Conservation (phyloP, 768 basidiomycete genomes). For the Sarcodon sp. region DNA sequence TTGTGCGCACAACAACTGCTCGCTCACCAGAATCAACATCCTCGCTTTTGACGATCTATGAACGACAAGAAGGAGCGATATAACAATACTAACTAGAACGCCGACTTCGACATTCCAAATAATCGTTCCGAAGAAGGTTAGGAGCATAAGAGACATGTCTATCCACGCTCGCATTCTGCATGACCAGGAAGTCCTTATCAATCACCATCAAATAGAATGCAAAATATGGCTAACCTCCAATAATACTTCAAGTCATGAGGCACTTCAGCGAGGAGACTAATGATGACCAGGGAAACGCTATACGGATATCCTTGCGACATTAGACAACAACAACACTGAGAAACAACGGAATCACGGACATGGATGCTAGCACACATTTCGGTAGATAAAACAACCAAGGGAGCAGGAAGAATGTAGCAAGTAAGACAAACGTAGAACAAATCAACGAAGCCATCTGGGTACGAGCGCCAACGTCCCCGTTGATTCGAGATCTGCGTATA, state of each 20-base stretch:
- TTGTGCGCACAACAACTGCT: background rate
- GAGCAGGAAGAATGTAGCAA: slow-evolving; percentile 84
- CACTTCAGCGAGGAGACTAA: slow-evolving; percentile 70
- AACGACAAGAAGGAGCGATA: slow-evolving; percentile 83
- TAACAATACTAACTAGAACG: slow-evolving; percentile 76
- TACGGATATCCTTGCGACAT: background rate
- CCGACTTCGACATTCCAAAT: slow-evolving; percentile 90
- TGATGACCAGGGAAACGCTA: slow-evolving; percentile 79
- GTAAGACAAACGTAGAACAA: slow-evolving; percentile 58
- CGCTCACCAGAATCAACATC: slow-evolving; percentile 77
- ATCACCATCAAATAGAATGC: background rate
- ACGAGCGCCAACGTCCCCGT: slow-evolving; percentile 77
- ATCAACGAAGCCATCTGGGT: slow-evolving; percentile 85
- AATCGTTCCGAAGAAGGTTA: slow-evolving; percentile 82
- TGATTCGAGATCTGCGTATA: slow-evolving; percentile 56
- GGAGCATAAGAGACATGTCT: slow-evolving; percentile 73
- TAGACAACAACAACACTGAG: background rate
- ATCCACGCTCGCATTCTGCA: slow-evolving; percentile 83
- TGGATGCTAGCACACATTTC: slow-evolving; percentile 78
- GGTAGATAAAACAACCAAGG: slow-evolving; percentile 81
- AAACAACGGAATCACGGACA: slow-evolving; percentile 35
- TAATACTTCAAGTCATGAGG: slow-evolving; percentile 83
- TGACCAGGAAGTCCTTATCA: background rate
- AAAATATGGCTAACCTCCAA: slow-evolving; percentile 57
- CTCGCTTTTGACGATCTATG: slow-evolving; percentile 79